Evolutionary conservation across 805 yeast species (phyloP).

Genomic region (Komagataella kurtzmanii): DNA sequence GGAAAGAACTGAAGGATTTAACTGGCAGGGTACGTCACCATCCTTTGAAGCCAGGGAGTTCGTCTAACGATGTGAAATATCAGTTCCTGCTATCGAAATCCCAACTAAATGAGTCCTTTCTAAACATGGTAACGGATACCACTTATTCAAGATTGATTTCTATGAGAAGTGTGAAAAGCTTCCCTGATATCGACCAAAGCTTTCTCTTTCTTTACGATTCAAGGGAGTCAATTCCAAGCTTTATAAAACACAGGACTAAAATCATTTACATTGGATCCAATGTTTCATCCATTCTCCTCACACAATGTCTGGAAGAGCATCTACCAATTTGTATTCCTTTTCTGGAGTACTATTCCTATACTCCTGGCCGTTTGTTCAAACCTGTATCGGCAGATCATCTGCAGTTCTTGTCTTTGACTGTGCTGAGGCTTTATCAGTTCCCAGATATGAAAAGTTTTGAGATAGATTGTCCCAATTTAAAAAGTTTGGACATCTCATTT

Average conservation of each 20-base stretch:
- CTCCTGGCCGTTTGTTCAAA: neutral
- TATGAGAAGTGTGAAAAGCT: neutral
- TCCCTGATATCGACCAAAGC: neutral
- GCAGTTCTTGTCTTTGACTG: neutral
- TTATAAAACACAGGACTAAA: neutral
- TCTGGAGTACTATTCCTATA: neutral
- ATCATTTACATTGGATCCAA: neutral
- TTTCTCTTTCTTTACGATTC: neutral
- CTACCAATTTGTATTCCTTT: neutral
- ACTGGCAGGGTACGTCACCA: neutral
- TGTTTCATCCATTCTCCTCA: neutral
- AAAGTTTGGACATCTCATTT: neutral
- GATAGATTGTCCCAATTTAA: neutral
- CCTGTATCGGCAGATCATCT: neutral
- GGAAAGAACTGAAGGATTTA: neutral
- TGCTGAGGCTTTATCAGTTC: neutral
- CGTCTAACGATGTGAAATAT: neutral
- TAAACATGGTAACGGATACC: neutral
- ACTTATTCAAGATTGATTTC: neutral
- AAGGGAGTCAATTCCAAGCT: neutral
- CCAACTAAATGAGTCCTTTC: neutral
- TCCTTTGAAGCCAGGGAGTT: neutral
- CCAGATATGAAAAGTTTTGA: neutral
- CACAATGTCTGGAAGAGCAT: neutral
- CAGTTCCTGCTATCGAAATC: neutral